Base-by-base conservation (phyloP, 1,139 yeast species). In the Blastobotrys arbuscula region DNA sequence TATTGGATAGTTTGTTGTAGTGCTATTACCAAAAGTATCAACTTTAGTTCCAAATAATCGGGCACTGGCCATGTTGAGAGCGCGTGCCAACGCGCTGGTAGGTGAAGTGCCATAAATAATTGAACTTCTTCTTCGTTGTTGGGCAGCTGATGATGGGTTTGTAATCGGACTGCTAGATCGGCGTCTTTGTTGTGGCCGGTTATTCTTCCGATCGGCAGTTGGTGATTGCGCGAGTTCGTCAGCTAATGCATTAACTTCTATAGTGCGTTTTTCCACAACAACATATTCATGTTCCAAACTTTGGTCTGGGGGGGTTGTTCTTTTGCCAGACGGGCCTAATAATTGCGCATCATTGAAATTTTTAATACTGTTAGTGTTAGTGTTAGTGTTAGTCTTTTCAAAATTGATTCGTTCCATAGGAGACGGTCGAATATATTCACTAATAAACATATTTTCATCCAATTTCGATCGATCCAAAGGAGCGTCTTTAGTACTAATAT, bases 231-330 rank as follows among this genome's bases (percentile, higher is more conserved):
- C 92, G 49, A 90, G 71, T 63, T 89, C 95, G 66, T 92, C 97
- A 9, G 97, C 97, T 50, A 92, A 73, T 1, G 96, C 94, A 68
- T 92, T 92, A 10, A 92, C 95, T 65, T 92, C 97, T 3, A 92
- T 97, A 0, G 94, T 88, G 47, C 95, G 77, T 65, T 89, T 90
- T 64, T 92, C 97, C 23, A 92, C 92, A 36, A 92, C 95, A 41
- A 92, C 97, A 59, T 92, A 92, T 60, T 89, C 97, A 55, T 56
- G 56, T 23, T 59, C 61, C 23, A 44, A 28, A 7, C 44, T 28
- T 21, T 42, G 49, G 13, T 42, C 45, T 2, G 47, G 38, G 19
- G 47, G 46, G 3, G 45, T 34, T n/a, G 49, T 35, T 19, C 21
- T 18, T 37, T 21, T 42, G 33, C 45, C 43, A 7, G 30, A 13